phyloP scores from a whole-genome alignment of 768 basidiomycete genomes.

The Collybiopsis luxurians region DNA sequence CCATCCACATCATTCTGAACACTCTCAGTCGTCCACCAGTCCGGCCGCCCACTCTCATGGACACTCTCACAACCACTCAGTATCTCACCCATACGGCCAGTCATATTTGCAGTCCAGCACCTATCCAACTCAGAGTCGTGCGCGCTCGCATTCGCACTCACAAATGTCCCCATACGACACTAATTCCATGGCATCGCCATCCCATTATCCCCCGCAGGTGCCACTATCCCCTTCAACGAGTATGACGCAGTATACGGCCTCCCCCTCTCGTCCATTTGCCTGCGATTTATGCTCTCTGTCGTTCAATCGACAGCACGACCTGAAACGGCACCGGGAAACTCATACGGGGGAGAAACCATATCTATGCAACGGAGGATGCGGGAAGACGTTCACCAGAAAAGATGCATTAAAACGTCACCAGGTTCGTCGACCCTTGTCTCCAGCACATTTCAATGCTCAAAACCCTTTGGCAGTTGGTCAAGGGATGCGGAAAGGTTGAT shows the following conservation, averaged over 20 bases:
- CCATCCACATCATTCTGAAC: conserved; percentile 16
- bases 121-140: conserved; percentile 4
- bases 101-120: conserved; percentile 4
- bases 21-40: conserved; percentile 9
- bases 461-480: conserved; percentile 56
- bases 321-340: conserved; percentile 82
- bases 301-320: conserved; percentile 83
- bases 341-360: conserved; percentile 86
- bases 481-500: conserved; percentile 73
- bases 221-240: conserved; percentile 28
- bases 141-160: conserved; percentile 43
- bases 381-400: conserved; percentile 85
- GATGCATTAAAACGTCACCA: conserved; percentile 86
- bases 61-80: conserved; percentile 13
- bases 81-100: conserved; percentile 15
- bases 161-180: conserved; percentile 26
- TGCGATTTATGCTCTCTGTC: conserved; percentile 77
- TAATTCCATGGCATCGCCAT: conserved; percentile 16
- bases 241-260: conserved; percentile 44
- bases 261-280: conserved; percentile 60
- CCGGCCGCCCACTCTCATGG: conserved; percentile 18
- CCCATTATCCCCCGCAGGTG: conserved; percentile 31
- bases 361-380: conserved; percentile 79
- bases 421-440: conserved; percentile 37
- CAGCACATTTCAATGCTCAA: conserved; percentile 6